phyloP scores from a whole-genome alignment of 306 rosid genomes.

The Cucurbita moschata region DNA sequence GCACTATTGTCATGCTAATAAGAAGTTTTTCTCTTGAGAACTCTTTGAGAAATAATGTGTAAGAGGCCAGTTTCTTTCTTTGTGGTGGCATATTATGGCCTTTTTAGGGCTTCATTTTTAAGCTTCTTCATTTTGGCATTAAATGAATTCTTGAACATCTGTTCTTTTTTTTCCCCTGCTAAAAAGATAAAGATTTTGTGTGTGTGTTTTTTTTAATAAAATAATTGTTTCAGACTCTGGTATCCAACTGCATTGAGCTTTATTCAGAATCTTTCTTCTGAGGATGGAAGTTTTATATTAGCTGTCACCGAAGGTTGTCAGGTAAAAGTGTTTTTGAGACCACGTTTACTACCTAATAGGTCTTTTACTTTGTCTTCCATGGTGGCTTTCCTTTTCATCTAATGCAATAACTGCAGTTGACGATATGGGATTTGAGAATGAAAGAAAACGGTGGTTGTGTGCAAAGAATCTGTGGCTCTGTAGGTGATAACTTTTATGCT shows the following conservation, averaged over 20 bases:
- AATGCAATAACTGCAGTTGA: constrained; percentile 36
- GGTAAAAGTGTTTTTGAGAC: constrained; percentile 24
- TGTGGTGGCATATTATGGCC: neutral
- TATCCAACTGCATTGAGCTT: constrained; percentile 61
- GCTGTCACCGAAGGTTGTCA: constrained; percentile 84
- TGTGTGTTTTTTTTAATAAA: neutral
- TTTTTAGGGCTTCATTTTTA: neutral
- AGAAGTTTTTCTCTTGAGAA: neutral
- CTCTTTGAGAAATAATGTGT: neutral
- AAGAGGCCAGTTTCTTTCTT: neutral
- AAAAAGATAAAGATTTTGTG: neutral
- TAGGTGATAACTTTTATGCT: constrained; percentile 62
- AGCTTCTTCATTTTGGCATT: neutral
- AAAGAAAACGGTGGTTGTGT: constrained; percentile 82
- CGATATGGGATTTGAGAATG: constrained; percentile 80
- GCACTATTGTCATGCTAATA: neutral
- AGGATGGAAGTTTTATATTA: constrained; percentile 41
- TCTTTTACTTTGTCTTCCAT: constrained; percentile 8
- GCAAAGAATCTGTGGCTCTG: constrained; percentile 56
- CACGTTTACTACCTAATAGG: constrained; percentile 1
- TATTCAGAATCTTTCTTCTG: constrained; percentile 31
- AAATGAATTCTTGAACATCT: neutral
- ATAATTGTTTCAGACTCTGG: constrained; percentile 44
- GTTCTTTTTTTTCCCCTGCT: neutral
- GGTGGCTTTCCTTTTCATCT: constrained; percentile 4